Evolutionary conservation across 495 filamentous ascomycete genomes (phyloP).

Genomic region (Coniosporium apollinis): DNA sequence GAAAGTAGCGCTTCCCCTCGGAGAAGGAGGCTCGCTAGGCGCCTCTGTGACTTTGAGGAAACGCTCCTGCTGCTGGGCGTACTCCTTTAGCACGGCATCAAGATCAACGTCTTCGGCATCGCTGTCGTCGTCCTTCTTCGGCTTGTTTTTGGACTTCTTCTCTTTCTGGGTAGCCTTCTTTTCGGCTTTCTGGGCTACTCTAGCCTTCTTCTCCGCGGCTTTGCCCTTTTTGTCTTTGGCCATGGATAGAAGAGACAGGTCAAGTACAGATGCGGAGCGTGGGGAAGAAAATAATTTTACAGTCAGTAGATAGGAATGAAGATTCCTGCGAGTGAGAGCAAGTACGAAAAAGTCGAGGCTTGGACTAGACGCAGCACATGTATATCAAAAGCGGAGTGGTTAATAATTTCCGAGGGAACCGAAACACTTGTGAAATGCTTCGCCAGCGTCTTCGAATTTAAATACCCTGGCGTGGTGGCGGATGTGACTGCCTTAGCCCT

Average conservation of each 20-base stretch:
- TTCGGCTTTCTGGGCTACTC: conserved; percentile 43
- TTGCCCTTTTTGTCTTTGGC: conserved; percentile 45
- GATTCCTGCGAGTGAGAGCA: no score
- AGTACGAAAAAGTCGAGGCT: no score
- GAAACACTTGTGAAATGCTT: no score
- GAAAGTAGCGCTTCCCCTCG: conserved; percentile 62
- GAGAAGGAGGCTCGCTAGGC: conserved; percentile 53
- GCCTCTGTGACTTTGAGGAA: conserved; percentile 87
- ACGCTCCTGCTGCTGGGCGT: conserved; percentile 60
- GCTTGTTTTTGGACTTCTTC: conserved; percentile 42
- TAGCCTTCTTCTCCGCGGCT: conserved; percentile 41
- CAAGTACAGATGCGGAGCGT: background rate
- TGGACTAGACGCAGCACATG: no score
- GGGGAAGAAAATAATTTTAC: no score
- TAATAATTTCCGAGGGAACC: no score
- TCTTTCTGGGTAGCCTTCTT: conserved; percentile 48
- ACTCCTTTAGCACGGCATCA: conserved; percentile 90
- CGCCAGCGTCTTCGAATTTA: no score
- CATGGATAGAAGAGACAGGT: no score
- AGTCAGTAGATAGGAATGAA: no score
- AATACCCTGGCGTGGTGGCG: no score
- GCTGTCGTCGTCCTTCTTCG: conserved; percentile 44
- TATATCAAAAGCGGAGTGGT: no score
- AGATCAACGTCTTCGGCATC: conserved; percentile 87
- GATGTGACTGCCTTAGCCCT: no score